phyloP scores from a whole-genome alignment of 2,329 filamentous ascomycete genomes.

The Ophioceras dolichostomum region DNA sequence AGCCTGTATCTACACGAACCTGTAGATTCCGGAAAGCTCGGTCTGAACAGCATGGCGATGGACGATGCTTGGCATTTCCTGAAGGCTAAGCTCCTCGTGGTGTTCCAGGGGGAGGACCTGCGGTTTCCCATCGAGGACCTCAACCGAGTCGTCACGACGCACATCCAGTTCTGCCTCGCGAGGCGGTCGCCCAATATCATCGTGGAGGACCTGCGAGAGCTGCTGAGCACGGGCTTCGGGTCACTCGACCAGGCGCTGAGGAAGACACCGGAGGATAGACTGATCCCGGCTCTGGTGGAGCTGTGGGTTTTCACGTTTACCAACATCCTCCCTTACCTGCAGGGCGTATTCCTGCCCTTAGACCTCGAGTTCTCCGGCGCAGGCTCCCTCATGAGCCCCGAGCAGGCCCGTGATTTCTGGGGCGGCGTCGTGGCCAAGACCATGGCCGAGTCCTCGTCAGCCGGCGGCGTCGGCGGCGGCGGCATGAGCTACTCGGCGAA shows the following conservation, averaged over 20 bases:
- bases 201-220: slow-evolving; percentile 63
- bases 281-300: slow-evolving; percentile 85
- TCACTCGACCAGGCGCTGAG: slow-evolving; percentile 76
- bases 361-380: slow-evolving; percentile 86
- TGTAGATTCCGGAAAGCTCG: slow-evolving; percentile 44
- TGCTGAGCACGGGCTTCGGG: slow-evolving; percentile 70
- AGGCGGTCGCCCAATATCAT: slow-evolving; percentile 58
- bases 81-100: slow-evolving; percentile 61
- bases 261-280: slow-evolving; percentile 66
- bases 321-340: slow-evolving; percentile 81
- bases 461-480: slow-evolving; percentile 15
- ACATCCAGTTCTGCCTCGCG: slow-evolving; percentile 68
- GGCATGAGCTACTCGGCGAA: slow-evolving; percentile 17
- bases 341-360: slow-evolving; percentile 85
- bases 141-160: slow-evolving; percentile 66
- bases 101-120: slow-evolving; percentile 73
- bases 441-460: slow-evolving; percentile 11
- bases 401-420: slow-evolving; percentile 86
- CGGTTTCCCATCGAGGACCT: slow-evolving; percentile 74
- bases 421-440: slow-evolving; percentile 44
- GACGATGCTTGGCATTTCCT: slow-evolving; percentile 78
- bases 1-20: slow-evolving; percentile 36
- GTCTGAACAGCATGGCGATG: slow-evolving; percentile 55
- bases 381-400: slow-evolving; percentile 63
- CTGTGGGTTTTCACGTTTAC: slow-evolving; percentile 93